Evolutionary conservation across 1,284 basidiomycete species (phyloP), one percentile per base, ranked within the genome.

Genomic region (Irpex sp.): DNA sequence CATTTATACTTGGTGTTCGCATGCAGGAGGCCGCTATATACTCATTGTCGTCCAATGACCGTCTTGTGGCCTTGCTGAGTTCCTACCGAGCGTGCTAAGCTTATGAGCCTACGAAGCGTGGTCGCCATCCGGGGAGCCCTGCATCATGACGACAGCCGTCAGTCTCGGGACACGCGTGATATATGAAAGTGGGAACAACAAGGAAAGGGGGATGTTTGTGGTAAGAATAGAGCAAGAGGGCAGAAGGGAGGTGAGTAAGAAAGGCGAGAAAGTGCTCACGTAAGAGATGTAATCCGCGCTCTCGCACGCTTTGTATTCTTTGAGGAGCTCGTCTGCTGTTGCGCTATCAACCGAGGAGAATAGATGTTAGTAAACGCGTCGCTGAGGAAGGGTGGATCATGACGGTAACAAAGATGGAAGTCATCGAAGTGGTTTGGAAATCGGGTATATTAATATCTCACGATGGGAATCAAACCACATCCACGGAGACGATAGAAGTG

Each of bases 221-320:
- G 15, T 44, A 15, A 44, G 2, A 15, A 44, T 44, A 44, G 40
- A 44, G 2, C 8, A 5, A 44, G 40, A 11, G 40, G 40, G 5
- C 4, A 6, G 17, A 5, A 9, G 7, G 5, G 9, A 52, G 17
- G 49, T 26, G 17, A 26, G 21, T 17, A 26, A 17, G 17, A 52
- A 17, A 52, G 17, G 19, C 44, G 47, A 49, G 59, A 49, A 47
- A 81, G 26, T 26, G 26, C 84, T 65, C 65, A 90, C 91, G 73
- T 91, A 93, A 69, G 88, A 84, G 68, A 96, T 94, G 75, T 97
- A 97, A 73, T 96, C 93, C 11, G 92, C 83, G 72, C 89, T 94
- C 77, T 97, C 94, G 74, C 93, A 96, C 60, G 95, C 94, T 70
- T 92, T 91, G 78, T 97, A 97, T 73, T 97, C 94, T 68, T 94